phyloP scores from a whole-genome alignment of 208 protist genomes.

The Wallacemonas rigidus region DNA sequence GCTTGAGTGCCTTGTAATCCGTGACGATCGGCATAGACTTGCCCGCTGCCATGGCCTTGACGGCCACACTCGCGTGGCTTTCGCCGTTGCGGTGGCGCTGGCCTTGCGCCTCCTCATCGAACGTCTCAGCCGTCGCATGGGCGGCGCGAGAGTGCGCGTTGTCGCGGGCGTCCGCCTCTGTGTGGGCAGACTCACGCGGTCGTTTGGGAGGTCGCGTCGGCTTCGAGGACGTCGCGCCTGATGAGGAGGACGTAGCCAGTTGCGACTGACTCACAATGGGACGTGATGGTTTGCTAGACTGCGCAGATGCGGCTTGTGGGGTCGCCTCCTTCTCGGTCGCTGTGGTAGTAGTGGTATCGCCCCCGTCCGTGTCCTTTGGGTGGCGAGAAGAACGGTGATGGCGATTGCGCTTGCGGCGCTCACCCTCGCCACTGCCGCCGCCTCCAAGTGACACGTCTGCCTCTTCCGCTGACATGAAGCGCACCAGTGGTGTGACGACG shows the following conservation, averaged over 20 bases:
- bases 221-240: too few relatives aligned
- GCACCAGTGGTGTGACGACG: too few relatives aligned
- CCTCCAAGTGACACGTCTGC: neutral
- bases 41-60: constrained; percentile 18
- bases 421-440: constrained; percentile 3
- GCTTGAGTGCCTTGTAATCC: constrained; percentile 84
- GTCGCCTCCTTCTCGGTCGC: neutral
- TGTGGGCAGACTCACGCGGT: too few relatives aligned
- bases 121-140: neutral
- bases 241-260: too few relatives aligned
- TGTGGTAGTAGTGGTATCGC: too few relatives aligned
- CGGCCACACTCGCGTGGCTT: neutral
- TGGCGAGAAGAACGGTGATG: constrained; percentile 45
- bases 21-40: constrained; percentile 55
- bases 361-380: neutral
- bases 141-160: too few relatives aligned
- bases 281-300: too few relatives aligned
- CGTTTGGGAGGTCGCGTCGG: too few relatives aligned
- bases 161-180: too few relatives aligned
- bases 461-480: constrained; percentile 2
- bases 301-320: neutral
- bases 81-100: constrained; percentile 4
- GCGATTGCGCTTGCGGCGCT: constrained; percentile 51
- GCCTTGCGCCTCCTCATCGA: neutral
- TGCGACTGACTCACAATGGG: too few relatives aligned